Evolutionary conservation across 495 filamentous ascomycete genomes (phyloP).

Genomic region (Glonium stellatum): DNA sequence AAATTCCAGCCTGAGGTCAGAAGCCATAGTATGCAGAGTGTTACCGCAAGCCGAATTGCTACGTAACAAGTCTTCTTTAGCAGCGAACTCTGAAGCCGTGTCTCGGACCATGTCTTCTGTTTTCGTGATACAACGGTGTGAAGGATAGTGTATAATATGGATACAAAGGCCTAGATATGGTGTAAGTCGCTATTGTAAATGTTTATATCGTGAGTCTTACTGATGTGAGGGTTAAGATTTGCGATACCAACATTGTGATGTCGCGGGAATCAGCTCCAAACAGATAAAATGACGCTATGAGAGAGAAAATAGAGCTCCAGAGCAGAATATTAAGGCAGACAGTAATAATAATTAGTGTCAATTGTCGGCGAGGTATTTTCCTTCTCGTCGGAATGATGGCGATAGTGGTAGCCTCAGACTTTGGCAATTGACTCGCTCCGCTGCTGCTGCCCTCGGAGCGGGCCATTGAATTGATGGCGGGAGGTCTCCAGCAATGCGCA

Average conservation of each 20-base stretch:
- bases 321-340: slow-evolving; percentile 23
- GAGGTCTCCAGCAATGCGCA: slow-evolving; percentile 6
- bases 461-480: slow-evolving; percentile 18
- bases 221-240: slow-evolving; percentile 21
- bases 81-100: slow-evolving; percentile 14
- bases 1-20: slow-evolving; percentile 28
- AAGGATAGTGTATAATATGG: slow-evolving; percentile 22
- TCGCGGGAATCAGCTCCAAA: slow-evolving; percentile 17
- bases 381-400: slow-evolving; percentile 12
- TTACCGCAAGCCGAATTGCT: slow-evolving; percentile 23
- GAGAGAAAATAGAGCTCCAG: slow-evolving; percentile 21
- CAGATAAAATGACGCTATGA: slow-evolving; percentile 16
- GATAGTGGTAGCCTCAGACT: slow-evolving; percentile 10
- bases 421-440: slow-evolving; percentile 18
- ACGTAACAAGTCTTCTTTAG: slow-evolving; percentile 26
- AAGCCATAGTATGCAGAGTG: slow-evolving; percentile 27
- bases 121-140: slow-evolving; percentile 25
- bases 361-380: slow-evolving; percentile 15
- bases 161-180: slow-evolving; percentile 16
- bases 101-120: slow-evolving; percentile 24
- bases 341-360: slow-evolving; percentile 21
- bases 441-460: slow-evolving; percentile 15
- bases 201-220: slow-evolving; percentile 12
- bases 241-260: slow-evolving; percentile 13
- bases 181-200: slow-evolving; percentile 3